Conservation (phyloP, 2,329 filamentous ascomycete species). For the Aspergillus japonicus region DNA sequence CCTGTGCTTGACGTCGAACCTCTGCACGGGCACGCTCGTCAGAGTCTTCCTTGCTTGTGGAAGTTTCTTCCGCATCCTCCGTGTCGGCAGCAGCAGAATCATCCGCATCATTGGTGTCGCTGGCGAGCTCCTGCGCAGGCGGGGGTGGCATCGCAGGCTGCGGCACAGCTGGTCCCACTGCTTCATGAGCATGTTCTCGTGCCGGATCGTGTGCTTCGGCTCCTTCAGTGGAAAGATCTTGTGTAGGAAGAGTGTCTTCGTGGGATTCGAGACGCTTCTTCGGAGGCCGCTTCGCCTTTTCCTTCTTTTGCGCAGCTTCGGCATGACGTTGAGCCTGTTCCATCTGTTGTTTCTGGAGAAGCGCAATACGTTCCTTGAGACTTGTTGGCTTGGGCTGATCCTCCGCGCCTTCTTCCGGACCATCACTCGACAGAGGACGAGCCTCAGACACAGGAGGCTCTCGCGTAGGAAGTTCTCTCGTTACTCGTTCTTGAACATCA, state of each 20-base stretch:
- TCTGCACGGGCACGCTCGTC: constrained; percentile 53
- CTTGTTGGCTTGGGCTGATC: constrained; percentile 89
- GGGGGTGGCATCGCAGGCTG: constrained; percentile 36
- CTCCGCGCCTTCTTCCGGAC: constrained; percentile 58
- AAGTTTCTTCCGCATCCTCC: constrained; percentile 61
- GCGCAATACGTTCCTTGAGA: constrained; percentile 90
- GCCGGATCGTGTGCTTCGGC: constrained; percentile 34
- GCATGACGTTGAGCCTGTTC: constrained; percentile 83
- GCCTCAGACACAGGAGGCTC: constrained; percentile 37
- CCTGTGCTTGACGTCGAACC: constrained; percentile 13
- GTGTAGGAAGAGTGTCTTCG: constrained; percentile 24
- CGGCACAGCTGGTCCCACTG: constrained; percentile 30
- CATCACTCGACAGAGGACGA: constrained; percentile 39
- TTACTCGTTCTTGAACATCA: constrained; percentile 34
- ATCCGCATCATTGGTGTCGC: constrained; percentile 65
- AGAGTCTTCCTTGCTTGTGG: constrained; percentile 71
- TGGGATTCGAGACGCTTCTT: constrained; percentile 61
- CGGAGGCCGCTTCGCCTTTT: constrained; percentile 76
- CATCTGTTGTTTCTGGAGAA: constrained; percentile 89
- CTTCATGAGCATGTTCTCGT: constrained; percentile 39
- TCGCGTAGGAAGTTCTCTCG: constrained; percentile 31
- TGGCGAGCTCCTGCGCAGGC: constrained; percentile 54
- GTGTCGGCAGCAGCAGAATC: constrained; percentile 63
- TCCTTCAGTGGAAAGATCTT: constrained; percentile 30
- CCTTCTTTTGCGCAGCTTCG: constrained; percentile 75